Evolutionary conservation across 2,329 filamentous ascomycete genomes (phyloP).

Genomic region (Trichoderma asperellum): DNA sequence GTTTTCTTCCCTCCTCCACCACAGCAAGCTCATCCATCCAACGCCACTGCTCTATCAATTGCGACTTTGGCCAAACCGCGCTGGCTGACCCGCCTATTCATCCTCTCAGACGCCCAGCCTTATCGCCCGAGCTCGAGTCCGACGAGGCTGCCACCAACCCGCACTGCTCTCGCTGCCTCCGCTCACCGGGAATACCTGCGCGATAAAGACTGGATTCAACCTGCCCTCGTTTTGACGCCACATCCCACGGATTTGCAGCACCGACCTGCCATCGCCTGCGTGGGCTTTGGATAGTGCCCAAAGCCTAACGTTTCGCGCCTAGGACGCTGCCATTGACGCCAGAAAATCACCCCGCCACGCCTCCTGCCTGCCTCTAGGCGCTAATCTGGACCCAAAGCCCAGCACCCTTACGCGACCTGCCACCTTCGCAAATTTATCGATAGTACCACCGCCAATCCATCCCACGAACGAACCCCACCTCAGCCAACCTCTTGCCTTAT

Average conservation of each 20-base stretch:
- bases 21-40: slow-evolving; percentile 4
- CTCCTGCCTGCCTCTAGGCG: neutral
- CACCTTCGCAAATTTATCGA: slow-evolving; percentile 25
- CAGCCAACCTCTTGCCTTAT: slow-evolving; percentile 1
- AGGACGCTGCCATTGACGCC: slow-evolving; percentile 1
- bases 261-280: neutral
- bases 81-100: neutral
- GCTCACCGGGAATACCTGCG: slow-evolving; percentile 1
- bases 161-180: neutral
- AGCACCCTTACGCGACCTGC: slow-evolving; percentile 14
- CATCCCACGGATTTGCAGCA: neutral
- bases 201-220: neutral
- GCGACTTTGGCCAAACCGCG: slow-evolving; percentile 11
- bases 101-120: slow-evolving; percentile 16
- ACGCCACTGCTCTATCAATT: slow-evolving; percentile 20
- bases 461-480: slow-evolving; percentile 16
- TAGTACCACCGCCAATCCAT: slow-evolving; percentile 18
- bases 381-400: slow-evolving; percentile 11
- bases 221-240: neutral
- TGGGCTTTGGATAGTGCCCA: neutral
- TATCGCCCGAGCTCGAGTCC: slow-evolving; percentile 8
- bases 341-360: slow-evolving; percentile 21
- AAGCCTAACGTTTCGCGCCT: slow-evolving; percentile 8
- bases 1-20: neutral
- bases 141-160: slow-evolving; percentile 24